Evolutionary conservation across 345 rosid genomes (phyloP), one percentile per base, ranked within the genome.

Genomic region (Gossypium arboreum): DNA sequence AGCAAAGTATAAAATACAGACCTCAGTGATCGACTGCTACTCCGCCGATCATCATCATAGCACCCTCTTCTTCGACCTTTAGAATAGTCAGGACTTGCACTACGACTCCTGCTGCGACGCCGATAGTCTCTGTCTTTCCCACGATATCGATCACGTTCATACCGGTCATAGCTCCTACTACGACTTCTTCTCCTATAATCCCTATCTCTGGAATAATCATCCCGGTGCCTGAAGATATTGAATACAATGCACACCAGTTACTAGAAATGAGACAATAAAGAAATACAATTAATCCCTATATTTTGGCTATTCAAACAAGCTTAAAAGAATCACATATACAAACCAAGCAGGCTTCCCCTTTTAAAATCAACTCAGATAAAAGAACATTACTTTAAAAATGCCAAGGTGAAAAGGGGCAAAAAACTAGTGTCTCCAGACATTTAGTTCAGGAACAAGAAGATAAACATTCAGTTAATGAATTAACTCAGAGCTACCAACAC

Each of bases 21-120:
- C 92, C 92, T 89, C 66, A 83, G 69, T 12, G 89, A 88, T 66
- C 84, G 84, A 79, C 90, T 86, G 52, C 25, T 70, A 73, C 89
- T 81, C 13, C 73, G 84, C 22, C 79, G 81, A 27, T 79, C 85
- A 73, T 90, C 87, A 71, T 90, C 83, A 83, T 86, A 79, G n/a
- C 80, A 88, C 44, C 84, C 79, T 85, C 86, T 81, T 73, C 85
- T 85, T 52, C 86, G 79, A 41, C 86, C 83, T 84, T 64, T 88
- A 55, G 52, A 15, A 44, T 76, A 75, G 69, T 83, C 87, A 45
- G 85, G 92, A 64, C 94, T 89, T 0, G 74, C 83, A 80, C 90
- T 90, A 58, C 84, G 85, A 73, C 90, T 88, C 86, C 88, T 85
- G 63, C 92, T 86, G 54, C 83, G 82, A 1, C 83, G 85, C 34